phyloP scores from a whole-genome alignment of 768 basidiomycete species.

The Neoboletus magnificus region DNA sequence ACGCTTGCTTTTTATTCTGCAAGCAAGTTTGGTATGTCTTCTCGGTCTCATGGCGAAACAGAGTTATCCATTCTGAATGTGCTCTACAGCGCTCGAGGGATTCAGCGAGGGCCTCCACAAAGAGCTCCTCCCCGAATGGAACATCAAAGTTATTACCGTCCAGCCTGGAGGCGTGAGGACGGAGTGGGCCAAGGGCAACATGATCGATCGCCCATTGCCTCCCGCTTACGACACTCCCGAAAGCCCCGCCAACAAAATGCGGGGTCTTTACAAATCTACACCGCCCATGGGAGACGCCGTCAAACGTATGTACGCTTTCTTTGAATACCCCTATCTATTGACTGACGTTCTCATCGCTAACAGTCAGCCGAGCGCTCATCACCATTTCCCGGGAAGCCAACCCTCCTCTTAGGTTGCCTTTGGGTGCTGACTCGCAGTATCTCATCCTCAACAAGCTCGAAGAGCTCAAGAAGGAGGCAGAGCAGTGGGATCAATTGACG shows the following conservation, averaged over 20 bases:
- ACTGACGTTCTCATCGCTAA: neutral
- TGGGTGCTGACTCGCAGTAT: constrained; percentile 20
- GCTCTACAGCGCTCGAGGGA: constrained; percentile 22
- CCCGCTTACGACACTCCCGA: constrained; percentile 14
- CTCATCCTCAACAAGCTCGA: constrained; percentile 13
- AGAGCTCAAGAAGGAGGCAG: constrained; percentile 15
- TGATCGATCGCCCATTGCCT: constrained; percentile 15
- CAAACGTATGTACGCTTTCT: constrained; percentile 8
- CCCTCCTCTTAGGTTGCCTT: constrained; percentile 20
- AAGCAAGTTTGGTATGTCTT: constrained; percentile 21
- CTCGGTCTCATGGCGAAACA: too few species aligned
- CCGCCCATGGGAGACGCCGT: neutral
- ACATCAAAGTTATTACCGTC: constrained; percentile 23
- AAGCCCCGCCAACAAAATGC: constrained; percentile 15
- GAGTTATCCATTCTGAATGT: neutral
- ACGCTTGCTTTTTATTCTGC: constrained; percentile 21
- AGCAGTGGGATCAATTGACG: constrained; percentile 12
- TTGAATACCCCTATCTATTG: neutral
- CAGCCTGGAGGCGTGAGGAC: constrained; percentile 23
- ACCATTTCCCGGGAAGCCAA: constrained; percentile 16
- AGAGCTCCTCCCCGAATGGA: constrained; percentile 26
- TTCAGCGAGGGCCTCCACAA: constrained; percentile 23
- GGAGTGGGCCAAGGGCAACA: constrained; percentile 18
- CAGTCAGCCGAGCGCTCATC: constrained; percentile 17
- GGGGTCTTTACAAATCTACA: neutral